Evolutionary conservation across 139 green algal species (phyloP), one percentile per base, ranked within the genome.

Genomic region (Astrephomene gubernaculifera): DNA sequence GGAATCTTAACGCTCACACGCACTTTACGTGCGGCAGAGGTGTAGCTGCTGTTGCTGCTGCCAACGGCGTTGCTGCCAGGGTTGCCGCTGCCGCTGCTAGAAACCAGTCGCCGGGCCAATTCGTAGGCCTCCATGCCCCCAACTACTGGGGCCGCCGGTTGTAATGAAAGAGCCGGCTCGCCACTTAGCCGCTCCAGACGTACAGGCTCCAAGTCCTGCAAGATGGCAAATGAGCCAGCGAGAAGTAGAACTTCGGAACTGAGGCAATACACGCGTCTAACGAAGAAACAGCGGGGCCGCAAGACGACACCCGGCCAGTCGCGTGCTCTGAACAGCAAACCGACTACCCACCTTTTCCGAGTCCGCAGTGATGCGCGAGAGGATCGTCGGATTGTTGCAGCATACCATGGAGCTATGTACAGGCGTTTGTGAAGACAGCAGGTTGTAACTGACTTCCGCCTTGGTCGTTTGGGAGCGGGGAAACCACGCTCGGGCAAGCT

Each of bases 1-100:
- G 63, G 79, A 7, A 85, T 85, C 43, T 85, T 85, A 21, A 85
- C 63, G 79, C 64, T 76, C 8, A 85, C 64, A 10, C 64, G 79
- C 22, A 85, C 63, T 8, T 65, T 76, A 0, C 64, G 63, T 5
- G 79, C 49, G 5, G 63, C 22, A 0, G 53, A 72, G 1, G 31
- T 53, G 64, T 85, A 85, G 31, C 43, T 31, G 43, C 31, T 24
- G 43, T 17, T 29, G 29, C 1, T n/a, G 14, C 29, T n/a, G 6
- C 43, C 41, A 3, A 4, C 29, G 21, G 25, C 31, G 39, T 10
- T 29, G 38, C 39, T 6, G 39, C 39, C 2, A 19, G 7, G 17
- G 35, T 21, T 19, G 0, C 35, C n/a, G 14, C 41, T 60, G 41
- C 41, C 41, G 41, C 57, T 45, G 54, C 45, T 69, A 27, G 41